Base-by-base conservation (phyloP, 2,329 filamentous ascomycete genomes). In the Plenodomus biglobosus region DNA sequence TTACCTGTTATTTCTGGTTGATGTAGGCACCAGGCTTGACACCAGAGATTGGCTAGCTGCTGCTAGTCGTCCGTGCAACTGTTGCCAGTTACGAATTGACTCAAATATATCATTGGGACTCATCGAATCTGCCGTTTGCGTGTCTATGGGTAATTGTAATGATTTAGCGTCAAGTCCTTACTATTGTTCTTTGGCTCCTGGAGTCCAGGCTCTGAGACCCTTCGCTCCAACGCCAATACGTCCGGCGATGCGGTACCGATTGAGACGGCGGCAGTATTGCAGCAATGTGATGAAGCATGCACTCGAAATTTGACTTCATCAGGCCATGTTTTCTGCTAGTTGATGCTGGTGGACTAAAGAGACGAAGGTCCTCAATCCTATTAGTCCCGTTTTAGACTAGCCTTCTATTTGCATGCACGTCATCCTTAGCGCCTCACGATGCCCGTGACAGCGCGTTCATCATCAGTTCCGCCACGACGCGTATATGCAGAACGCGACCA, bases 141-240 rank as follows among this genome's bases (percentile, higher is more conserved):
- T 58, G 41, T 22, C 42, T 44, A 38, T 46, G 44, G 40, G 43
- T 42, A 27, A 36, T 43, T 34, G 40, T 49, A 35, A 22, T 50
- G 42, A 44, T 22, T 48, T 59, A 51, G 56, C 51, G 55, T 38
- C 24, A 40, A 27, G 48, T 56, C 41, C 62, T 71, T 71, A 64
- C 50, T 70, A 71, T 71, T 71, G 66, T 71, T 69, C 66, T 60
- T 49, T 39, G 19, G 48, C 37, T 42, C 35, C 41, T 38, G 16
- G 48, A 44, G 54, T 56, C 59, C 43, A 42, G 15, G 50, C 50
- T 52, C 22, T 56, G 53, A 60, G 42, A 62, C 60, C 39, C 3
- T 8, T 53, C 39, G 42, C 19, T 18, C 27, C 3, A 32, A 10
- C 27, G 27, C 27, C 6, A 6, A 8, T 15, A 15, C 11, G 27